Evolutionary conservation across 176 grass and related monocot genomes (phyloP).

Genomic region (Oryza meridionalis): DNA sequence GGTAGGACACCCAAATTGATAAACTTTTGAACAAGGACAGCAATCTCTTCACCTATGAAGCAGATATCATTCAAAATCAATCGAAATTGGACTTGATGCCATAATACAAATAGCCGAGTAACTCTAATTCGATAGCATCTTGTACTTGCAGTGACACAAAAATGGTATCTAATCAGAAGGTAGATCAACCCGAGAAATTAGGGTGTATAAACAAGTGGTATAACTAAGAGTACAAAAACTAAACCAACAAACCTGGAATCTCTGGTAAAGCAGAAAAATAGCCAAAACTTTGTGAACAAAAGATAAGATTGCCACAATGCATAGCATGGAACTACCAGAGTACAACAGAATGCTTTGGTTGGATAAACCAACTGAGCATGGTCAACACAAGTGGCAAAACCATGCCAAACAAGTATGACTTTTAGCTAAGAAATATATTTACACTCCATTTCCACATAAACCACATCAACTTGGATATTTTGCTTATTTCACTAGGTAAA

Average conservation of each 20-base stretch:
- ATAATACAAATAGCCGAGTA: not conserved
- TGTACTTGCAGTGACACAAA: not conserved
- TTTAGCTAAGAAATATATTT: not conserved
- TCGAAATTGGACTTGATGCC: not conserved
- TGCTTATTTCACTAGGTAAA: not conserved
- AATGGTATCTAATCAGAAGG: slow-evolving; percentile 28
- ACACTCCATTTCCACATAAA: not conserved
- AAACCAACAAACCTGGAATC: not conserved
- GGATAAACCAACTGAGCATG: not conserved
- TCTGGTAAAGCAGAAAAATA: slow-evolving; percentile 17
- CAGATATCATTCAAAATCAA: not conserved
- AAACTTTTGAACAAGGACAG: slow-evolving; percentile 25
- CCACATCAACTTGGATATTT: not conserved
- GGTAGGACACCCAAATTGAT: slow-evolving; percentile 11
- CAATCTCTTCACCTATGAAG: not conserved
- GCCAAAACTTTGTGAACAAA: not conserved
- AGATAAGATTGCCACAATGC: not conserved
- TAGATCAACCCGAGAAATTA: not conserved
- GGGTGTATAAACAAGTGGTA: not conserved
- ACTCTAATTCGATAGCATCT: slow-evolving; percentile 7
- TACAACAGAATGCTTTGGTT: not conserved
- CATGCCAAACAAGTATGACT: not conserved
- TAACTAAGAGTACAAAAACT: slow-evolving; percentile 15
- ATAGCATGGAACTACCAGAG: not conserved
- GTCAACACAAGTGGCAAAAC: not conserved